Evolutionary conservation across 768 basidiomycete genomes (phyloP), one percentile per base, ranked within the genome.

Genomic region (Suillus hirtellus): DNA sequence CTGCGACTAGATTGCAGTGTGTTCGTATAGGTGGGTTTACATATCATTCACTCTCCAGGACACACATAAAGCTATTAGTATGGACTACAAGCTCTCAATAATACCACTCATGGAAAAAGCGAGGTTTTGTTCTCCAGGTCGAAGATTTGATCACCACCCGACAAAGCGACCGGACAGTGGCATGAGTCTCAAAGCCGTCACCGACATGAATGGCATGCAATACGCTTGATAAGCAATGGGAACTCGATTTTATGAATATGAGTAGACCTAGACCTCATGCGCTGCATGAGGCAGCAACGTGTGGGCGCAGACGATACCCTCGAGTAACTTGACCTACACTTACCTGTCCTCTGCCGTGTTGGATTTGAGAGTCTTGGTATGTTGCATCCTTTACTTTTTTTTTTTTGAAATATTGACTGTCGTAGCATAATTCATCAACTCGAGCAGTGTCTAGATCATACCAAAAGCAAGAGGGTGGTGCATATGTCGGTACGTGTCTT

Each of bases 1-100:
- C 52, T 99, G 96, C 73, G 94, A 96, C 81, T 95, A 75, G 66
- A 50, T 11, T 37, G 17, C n/a, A n/a, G 52, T 15, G 15, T 40
- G 24, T 42, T 27, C 24, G 62, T 65, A n/a, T 19, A 61, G 34
- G 2, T 34, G 24, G 40, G 34, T 42, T 40, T 42, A 9, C 11
- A 24, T 24, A 7, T 38, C 24, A 38, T 40, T 31, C 24, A 19
- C 24, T 42, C n/a, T 12, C 19, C 40, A 11, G 56, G 56, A 42
- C 31, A 42, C 27, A 58, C 38, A 11, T 27, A 19, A 52, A 34
- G 17, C 4, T 9, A 38, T 9, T 21, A 38, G 12, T 37, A 15
- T 14, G 17, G 19, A 21, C 21, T 21, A 3, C 54, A 21, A 55
- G n/a, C 12, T 38, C 55, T 38, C 4, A 27, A 24, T 56, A 56